Base-by-base conservation (phyloP, 768 basidiomycete species). In the Lactarius deliciosus region DNA sequence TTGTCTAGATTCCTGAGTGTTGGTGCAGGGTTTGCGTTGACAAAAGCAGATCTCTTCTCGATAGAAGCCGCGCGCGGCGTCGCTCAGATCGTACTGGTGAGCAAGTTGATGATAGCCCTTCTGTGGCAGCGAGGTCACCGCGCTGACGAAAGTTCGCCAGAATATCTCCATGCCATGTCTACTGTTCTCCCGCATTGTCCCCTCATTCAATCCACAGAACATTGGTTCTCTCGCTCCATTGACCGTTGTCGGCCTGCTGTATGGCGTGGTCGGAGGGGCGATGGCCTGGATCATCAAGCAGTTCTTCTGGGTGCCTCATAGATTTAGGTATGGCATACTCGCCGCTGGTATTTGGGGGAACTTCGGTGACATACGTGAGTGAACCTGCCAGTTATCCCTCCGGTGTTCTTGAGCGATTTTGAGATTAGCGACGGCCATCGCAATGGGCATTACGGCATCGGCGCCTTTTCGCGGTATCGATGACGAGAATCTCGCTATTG, bases 271-370 rank as follows among this genome's bases (percentile, higher is more conserved):
- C 5, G 88, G 91, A 8, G 73, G 85, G 10, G 41, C 74, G 8
- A 78, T 87, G 28, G 84, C 85, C 0, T 86, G 81, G 78, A 57
- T 82, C n/a, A 76, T 85, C 61, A 83, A 83, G 58, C 82, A 83
- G 68, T 70, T 88, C 59, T 91, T 88, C 71, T 91, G 89, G 85
- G 89, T 92, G 2, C 91, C 91, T 1, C 87, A 90, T 72, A 81
- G 88, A 32, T 91, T 92, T 72, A 79, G 90, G 57, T 84, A 86
- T 71, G 91, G 90, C 0, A 80, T 92, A 28, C 71, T 91, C 0
- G 83, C 84, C 3, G 88, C 89, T 0, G 90, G 89, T 45, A 84
- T 82, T 3, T 91, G 85, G 84, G 82, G 79, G 10, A 91, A 91
- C 70, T 82, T 82, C 54, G 88, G 86, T 10, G 90, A 90, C 72